Evolutionary conservation across 2,329 filamentous ascomycete genomes (phyloP).

Genomic region (Dendryphion nanum): DNA sequence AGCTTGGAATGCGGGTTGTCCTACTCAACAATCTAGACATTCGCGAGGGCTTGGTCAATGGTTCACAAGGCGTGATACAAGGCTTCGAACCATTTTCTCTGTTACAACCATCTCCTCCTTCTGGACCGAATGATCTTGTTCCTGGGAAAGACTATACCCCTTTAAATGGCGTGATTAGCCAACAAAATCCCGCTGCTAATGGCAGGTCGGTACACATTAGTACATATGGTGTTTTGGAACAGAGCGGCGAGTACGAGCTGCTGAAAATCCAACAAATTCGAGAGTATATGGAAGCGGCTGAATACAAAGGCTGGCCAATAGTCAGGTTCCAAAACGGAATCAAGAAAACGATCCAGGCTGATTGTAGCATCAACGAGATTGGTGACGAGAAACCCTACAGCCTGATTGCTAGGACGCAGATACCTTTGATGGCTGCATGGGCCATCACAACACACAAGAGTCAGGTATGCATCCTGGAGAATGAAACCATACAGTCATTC

Average conservation of each 20-base stretch:
- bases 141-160: too few species aligned
- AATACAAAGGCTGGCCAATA: slow-evolving; percentile 47
- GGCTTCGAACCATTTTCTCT: background rate
- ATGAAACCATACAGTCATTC: too few species aligned
- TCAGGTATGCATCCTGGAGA: too few species aligned
- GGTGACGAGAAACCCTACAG: slow-evolving; percentile 49
- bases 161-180: too few species aligned
- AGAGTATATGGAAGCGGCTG: slow-evolving; percentile 36
- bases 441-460: slow-evolving; percentile 64
- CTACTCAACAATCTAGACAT: slow-evolving; percentile 39
- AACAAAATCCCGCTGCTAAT: too few species aligned
- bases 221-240: slow-evolving; percentile 15
- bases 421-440: slow-evolving; percentile 61
- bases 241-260: slow-evolving; percentile 34
- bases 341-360: slow-evolving; percentile 49
- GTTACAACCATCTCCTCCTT: too few species aligned
- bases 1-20: slow-evolving; percentile 53
- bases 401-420: slow-evolving; percentile 56
- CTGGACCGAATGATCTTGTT: too few species aligned
- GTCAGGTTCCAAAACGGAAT: slow-evolving; percentile 54
- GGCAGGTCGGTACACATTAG: too few species aligned
- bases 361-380: slow-evolving; percentile 50
- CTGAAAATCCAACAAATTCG: slow-evolving; percentile 35
- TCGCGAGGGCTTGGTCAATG: slow-evolving; percentile 31
- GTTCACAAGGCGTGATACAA: slow-evolving; percentile 31